Percentiles rank a stretch among this genome's conserved stretches.
These are phyloP conservation scores for Lactarius deliciosus DNA, from an alignment of 768 basidiomycete species.

Conservation along the genomic window DNA sequence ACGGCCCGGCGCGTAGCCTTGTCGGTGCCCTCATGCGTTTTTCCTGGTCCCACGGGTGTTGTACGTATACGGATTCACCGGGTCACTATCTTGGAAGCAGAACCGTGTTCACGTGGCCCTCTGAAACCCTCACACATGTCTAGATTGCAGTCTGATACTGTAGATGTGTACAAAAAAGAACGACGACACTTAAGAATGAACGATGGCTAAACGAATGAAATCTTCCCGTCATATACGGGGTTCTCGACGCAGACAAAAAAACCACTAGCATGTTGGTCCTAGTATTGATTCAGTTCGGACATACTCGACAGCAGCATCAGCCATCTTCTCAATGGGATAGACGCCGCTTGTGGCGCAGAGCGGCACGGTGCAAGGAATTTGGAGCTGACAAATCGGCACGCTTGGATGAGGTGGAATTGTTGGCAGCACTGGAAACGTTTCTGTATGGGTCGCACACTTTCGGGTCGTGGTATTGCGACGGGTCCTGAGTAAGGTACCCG, in stretches of 20 bases:
- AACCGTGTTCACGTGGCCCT: neutral
- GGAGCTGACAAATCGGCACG: neutral
- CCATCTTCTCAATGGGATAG: neutral
- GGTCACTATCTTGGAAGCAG: neutral
- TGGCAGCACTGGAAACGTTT: neutral
- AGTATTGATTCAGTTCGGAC: too few relatives aligned
- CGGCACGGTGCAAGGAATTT: neutral
- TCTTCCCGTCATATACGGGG: neutral
- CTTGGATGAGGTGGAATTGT: neutral
- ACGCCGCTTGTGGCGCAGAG: neutral
- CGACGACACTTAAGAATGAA: neutral
- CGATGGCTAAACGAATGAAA: neutral
- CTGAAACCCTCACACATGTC: neutral
- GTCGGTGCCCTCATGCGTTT: too few relatives aligned
- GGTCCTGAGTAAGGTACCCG: conserved; percentile 65
- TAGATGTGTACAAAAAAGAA: neutral
- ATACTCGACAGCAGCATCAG: neutral
- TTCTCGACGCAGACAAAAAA: neutral
- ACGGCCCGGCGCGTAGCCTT: too few relatives aligned
- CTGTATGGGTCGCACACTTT: conserved; percentile 62
- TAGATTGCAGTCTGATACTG: neutral
- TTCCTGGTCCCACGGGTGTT: too few relatives aligned
- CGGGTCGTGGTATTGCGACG: conserved; percentile 52
- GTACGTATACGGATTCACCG: too few relatives aligned
- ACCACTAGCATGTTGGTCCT: neutral